Base-by-base conservation (phyloP, 768 basidiomycete species). In the Tephrocybe rancida region DNA sequence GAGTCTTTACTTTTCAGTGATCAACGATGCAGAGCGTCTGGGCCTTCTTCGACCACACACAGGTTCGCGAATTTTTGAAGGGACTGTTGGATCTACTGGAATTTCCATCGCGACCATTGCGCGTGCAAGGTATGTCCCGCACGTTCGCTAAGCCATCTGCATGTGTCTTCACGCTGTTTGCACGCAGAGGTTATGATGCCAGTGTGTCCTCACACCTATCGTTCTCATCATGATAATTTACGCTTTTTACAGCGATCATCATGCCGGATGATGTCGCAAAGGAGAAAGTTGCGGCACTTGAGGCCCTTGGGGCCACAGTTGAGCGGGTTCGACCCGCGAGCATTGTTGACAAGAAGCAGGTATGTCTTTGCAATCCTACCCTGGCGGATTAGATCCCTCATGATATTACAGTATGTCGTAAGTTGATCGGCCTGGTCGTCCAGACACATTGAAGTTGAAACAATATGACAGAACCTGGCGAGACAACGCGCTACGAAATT, bases 301-400 rank as follows among this genome's bases (percentile, higher is more conserved):
- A 81, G 51, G 84, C 88, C 1, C 83, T 98, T 0, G 96, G 96
- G 5, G 95, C 95, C 0, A 75, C 83, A n/a, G 90, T 98, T 1
- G 89, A 92, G 64, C 81, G 89, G 48, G 93, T 95, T 25, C 80
- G 93, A n/a, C 93, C 94, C 3, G 90, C 92, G 3, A 96, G 95
- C 61, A 98, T 98, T 56, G 90, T 99, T 11, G 96, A 98, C 73
- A 92, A 93, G 71, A 94, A 93, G 67, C 95, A 97, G 82, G 91
- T 87, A 46, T 37, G 78, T 42, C 61, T 22, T 32, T 61, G 35
- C 27, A 14, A 14, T 46, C 45, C 6, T 2, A 22, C 27, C 7
- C 64, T 27, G 14, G 29, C 10, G 16, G 27, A 16, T n/a, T 34
- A 5, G n/a, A 26, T 41, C 21, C 29, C 38, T 52, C n/a, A 21